A percentile compares a stretch with the other conserved stretches of the same genome.
These are phyloP conservation scores for Claviceps sp. DNA, from an alignment of 2,329 filamentous ascomycete genomes.

Conservation along the genomic window DNA sequence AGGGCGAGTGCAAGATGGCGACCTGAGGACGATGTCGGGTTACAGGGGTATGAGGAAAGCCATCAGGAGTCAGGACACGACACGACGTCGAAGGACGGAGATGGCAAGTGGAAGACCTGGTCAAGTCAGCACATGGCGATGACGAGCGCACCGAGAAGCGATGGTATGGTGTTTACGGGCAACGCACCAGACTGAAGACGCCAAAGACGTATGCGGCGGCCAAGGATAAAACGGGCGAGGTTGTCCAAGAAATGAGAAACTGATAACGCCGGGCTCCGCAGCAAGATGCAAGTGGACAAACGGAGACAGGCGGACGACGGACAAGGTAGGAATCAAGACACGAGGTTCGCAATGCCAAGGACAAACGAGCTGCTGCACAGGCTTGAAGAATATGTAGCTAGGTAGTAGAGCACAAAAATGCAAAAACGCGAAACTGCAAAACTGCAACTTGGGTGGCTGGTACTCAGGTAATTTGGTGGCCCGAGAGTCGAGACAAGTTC, in stretches of 20 bases:
- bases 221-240: background rate
- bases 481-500: no score
- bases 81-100: background rate
- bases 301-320: background rate
- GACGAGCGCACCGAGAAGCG: background rate
- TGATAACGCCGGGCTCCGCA: constrained; percentile 16
- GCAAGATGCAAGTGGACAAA: constrained; percentile 10
- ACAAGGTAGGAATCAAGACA: constrained; percentile 1
- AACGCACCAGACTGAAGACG: constrained; percentile 1
- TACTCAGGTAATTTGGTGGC: no score
- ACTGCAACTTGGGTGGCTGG: background rate
- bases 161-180: background rate
- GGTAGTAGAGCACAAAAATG: background rate
- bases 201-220: no score
- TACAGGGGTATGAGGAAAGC: constrained; percentile 16
- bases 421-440: background rate
- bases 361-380: background rate
- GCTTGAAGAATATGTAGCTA: background rate
- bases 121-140: constrained; percentile 4
- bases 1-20: background rate
- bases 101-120: constrained; percentile 1
- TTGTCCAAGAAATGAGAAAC: constrained; percentile 7
- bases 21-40: constrained; percentile 3
- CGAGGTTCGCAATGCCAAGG: constrained; percentile 6
- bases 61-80: constrained; percentile 17